Evolutionary conservation across 345 rosid genomes (phyloP).

Genomic region (Euphorbia peplus): DNA sequence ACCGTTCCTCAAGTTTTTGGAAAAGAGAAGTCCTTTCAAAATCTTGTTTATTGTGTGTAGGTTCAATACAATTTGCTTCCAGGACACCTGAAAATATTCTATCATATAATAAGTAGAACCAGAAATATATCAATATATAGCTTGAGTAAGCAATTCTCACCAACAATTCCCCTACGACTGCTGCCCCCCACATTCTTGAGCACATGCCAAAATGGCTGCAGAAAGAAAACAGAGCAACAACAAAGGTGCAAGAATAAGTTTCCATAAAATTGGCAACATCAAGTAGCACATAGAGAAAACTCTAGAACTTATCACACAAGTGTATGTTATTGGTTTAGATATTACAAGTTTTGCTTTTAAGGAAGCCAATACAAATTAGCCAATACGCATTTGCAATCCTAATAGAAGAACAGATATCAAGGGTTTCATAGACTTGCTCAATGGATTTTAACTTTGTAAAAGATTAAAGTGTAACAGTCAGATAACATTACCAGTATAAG

Average conservation of each 20-base stretch:
- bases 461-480: too few species aligned
- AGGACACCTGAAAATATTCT: constrained; percentile 20
- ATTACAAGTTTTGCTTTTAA: too few species aligned
- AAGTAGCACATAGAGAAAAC: too few species aligned
- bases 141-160: constrained; percentile 20
- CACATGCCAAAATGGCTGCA: constrained; percentile 29
- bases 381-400: too few species aligned
- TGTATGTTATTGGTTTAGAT: too few species aligned
- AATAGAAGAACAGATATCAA: too few species aligned
- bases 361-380: too few species aligned
- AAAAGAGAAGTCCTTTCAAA: constrained; percentile 30
- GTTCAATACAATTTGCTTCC: constrained; percentile 29
- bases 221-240: not conserved
- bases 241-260: not conserved
- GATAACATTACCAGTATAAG: not conserved
- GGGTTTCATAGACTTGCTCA: too few species aligned
- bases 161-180: constrained; percentile 26
- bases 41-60: constrained; percentile 33
- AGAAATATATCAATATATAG: not conserved
- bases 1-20: constrained; percentile 27
- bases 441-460: too few species aligned
- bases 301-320: too few species aligned
- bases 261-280: too few species aligned
- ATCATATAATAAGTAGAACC: not conserved
- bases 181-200: constrained; percentile 1